phyloP scores from a whole-genome alignment of 2,329 filamentous ascomycete genomes.

The Aureobasidium pullulans region DNA sequence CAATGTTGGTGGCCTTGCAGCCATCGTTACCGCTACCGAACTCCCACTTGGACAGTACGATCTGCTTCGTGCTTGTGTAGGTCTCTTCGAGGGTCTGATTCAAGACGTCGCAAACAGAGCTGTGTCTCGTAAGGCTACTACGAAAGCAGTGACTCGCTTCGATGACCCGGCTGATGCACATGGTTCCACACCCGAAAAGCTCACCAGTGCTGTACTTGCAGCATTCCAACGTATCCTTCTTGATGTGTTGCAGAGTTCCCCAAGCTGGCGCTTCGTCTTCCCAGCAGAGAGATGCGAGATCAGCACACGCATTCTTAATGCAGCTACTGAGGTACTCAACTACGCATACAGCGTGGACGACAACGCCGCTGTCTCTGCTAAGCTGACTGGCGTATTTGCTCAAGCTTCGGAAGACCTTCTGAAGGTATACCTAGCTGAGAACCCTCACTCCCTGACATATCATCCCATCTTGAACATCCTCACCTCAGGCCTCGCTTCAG shows the following conservation, averaged over 20 bases:
- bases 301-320: constrained; percentile 57
- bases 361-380: constrained; percentile 37
- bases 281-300: constrained; percentile 62
- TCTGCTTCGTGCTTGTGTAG: constrained; percentile 66
- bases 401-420: constrained; percentile 69
- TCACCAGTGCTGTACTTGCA: constrained; percentile 62
- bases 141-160: constrained; percentile 45
- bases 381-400: constrained; percentile 57
- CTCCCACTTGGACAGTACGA: constrained; percentile 68
- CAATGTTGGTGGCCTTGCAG: constrained; percentile 66
- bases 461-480: constrained; percentile 70
- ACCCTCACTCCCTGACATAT: constrained; percentile 63
- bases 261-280: constrained; percentile 74
- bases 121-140: constrained; percentile 55
- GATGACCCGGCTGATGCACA: constrained; percentile 44
- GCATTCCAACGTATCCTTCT: constrained; percentile 69
- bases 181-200: constrained; percentile 69
- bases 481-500: constrained; percentile 37
- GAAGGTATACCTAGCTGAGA: constrained; percentile 65
- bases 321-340: constrained; percentile 64
- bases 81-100: constrained; percentile 66
- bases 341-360: constrained; percentile 71
- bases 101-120: constrained; percentile 66
- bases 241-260: constrained; percentile 78
- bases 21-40: constrained; percentile 75